Evolutionary conservation across 805 yeast genomes (phyloP).

Genomic region (Candida insectorum): DNA sequence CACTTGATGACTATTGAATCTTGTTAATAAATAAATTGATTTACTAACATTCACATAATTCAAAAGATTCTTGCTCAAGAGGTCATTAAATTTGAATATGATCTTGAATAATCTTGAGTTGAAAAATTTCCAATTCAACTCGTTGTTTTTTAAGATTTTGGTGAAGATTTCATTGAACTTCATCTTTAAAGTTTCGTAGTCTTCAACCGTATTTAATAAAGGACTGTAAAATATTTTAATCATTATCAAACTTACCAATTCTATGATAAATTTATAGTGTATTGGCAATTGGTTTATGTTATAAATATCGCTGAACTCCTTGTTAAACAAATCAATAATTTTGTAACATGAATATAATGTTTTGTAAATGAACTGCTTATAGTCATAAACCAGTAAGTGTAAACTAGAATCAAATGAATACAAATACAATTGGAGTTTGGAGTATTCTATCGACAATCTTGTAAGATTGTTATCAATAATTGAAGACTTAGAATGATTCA

Average conservation of each 20-base stretch:
- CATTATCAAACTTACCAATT: slow-evolving; percentile 28
- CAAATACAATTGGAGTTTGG: slow-evolving; percentile 35
- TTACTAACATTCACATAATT: slow-evolving; percentile 15
- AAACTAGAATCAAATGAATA: slow-evolving; percentile 28
- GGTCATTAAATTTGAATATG: slow-evolving; percentile 20
- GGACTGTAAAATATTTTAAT: slow-evolving; percentile 32
- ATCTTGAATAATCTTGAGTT: slow-evolving; percentile 21
- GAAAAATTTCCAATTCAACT: slow-evolving; percentile 20
- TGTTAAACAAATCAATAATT: slow-evolving; percentile 21
- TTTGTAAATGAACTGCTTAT: slow-evolving; percentile 24
- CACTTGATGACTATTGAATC: slow-evolving; percentile 32
- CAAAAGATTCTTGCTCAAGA: slow-evolving; percentile 12
- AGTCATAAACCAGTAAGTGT: slow-evolving; percentile 23
- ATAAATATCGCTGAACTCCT: slow-evolving; percentile 17
- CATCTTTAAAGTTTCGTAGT: slow-evolving; percentile 22
- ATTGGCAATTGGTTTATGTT: slow-evolving; percentile 33
- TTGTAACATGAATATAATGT: slow-evolving; percentile 24
- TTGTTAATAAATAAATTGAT: slow-evolving; percentile 28
- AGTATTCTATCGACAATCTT: slow-evolving; percentile 30
- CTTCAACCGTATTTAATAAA: slow-evolving; percentile 19
- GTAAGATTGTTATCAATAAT: slow-evolving; percentile 22
- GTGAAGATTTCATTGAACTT: slow-evolving; percentile 20
- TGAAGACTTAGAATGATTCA: slow-evolving; percentile 16
- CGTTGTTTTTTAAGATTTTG: slow-evolving; percentile 14
- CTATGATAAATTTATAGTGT: slow-evolving; percentile 37